phyloP scores from a whole-genome alignment of 2,329 filamentous ascomycete species.

The Neonectria neomacrospora region DNA sequence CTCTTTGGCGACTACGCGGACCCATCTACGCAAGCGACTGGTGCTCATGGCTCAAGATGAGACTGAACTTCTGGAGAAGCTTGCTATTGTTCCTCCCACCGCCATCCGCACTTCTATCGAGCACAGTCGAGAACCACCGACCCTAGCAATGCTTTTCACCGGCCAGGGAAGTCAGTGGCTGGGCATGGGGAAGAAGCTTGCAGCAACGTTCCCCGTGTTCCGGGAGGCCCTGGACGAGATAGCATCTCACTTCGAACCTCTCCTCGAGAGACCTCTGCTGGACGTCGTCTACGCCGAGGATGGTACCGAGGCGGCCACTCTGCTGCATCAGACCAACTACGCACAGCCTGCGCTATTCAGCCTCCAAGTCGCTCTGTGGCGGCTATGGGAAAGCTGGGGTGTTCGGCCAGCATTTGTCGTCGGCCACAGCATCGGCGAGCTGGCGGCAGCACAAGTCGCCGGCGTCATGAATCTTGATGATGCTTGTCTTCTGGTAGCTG shows the following conservation, averaged over 20 bases:
- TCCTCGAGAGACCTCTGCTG: too few species aligned
- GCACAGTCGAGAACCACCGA: not conserved
- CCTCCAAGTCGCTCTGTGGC: not conserved
- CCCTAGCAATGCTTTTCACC: not conserved
- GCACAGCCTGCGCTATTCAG: not conserved
- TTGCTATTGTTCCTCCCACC: not conserved
- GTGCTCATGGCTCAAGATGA: too few species aligned
- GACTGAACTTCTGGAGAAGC: not conserved
- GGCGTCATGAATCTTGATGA: constrained; percentile 60
- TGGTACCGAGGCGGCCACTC: too few species aligned
- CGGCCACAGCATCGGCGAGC: constrained; percentile 56
- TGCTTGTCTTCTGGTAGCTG: not conserved
- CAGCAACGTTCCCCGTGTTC: not conserved
- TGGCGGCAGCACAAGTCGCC: constrained; percentile 64
- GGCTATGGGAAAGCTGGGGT: constrained; percentile 53
- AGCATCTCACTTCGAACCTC: too few species aligned
- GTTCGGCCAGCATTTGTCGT: constrained; percentile 57
- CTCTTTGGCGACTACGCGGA: too few species aligned
- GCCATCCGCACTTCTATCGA: too few species aligned
- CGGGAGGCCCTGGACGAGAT: not conserved
- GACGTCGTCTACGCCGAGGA: too few species aligned
- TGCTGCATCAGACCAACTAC: too few species aligned
- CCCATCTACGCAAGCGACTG: too few species aligned
- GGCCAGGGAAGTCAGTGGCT: not conserved
- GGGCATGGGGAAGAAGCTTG: not conserved